Conservation (phyloP, 2,329 filamentous ascomycete genomes). For the Cordyceps tenuipes region DNA sequence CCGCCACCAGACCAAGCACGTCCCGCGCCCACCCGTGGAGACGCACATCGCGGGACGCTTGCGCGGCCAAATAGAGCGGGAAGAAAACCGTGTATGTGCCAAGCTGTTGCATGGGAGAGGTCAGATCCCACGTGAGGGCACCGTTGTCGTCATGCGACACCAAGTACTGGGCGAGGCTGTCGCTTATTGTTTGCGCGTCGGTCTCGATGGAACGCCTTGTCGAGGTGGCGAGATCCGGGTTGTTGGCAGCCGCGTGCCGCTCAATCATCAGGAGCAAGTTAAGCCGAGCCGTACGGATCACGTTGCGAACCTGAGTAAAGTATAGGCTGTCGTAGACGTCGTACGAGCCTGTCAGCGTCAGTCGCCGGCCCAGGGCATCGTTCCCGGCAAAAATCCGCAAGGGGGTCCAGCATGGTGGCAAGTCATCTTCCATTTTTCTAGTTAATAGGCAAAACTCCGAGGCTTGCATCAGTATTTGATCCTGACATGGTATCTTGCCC, state of each 20-base stretch:
- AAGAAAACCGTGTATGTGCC: slow-evolving; percentile 16
- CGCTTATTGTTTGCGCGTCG: slow-evolving; percentile 11
- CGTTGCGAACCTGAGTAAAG: slow-evolving; percentile 18
- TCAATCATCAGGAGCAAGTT: slow-evolving; percentile 13
- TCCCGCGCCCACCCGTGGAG: slow-evolving; percentile 13
- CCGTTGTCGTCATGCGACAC: slow-evolving; percentile 10
- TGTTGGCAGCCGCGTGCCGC: neutral
- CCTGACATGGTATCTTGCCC: slow-evolving; percentile 1
- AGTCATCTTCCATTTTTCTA: slow-evolving; percentile 4
- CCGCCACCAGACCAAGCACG: slow-evolving; percentile 15
- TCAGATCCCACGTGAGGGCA: slow-evolving; percentile 8
- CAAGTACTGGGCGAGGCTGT: slow-evolving; percentile 17
- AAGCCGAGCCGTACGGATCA: slow-evolving; percentile 16
- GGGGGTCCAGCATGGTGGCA: slow-evolving; percentile 13
- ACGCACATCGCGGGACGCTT: slow-evolving; percentile 8
- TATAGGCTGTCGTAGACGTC: slow-evolving; percentile 17
- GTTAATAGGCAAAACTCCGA: slow-evolving; percentile 1
- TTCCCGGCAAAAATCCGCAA: neutral
- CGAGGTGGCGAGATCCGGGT: neutral
- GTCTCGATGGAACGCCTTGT: slow-evolving; percentile 6
- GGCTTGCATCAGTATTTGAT: neutral
- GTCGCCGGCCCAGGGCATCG: neutral
- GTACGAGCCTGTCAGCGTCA: slow-evolving; percentile 14
- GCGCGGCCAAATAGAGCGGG: slow-evolving; percentile 15
- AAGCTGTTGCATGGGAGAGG: slow-evolving; percentile 16